Evolutionary conservation across 2,329 filamentous ascomycete species (phyloP).

Genomic region (Annulohypoxylon truncatum): DNA sequence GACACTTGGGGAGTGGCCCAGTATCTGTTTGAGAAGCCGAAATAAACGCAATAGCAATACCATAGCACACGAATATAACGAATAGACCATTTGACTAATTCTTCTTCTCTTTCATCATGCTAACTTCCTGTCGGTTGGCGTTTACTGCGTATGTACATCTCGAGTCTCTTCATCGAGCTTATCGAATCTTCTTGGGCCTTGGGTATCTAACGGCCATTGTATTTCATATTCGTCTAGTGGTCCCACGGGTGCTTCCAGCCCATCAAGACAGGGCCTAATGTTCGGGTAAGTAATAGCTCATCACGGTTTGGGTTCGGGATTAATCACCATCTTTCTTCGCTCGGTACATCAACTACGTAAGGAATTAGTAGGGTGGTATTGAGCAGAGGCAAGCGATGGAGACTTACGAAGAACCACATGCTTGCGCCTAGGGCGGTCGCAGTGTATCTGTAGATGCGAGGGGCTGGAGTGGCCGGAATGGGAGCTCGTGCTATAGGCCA

Average conservation of each 20-base stretch:
- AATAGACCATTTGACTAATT: slow-evolving; percentile 25
- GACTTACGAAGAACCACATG: slow-evolving; percentile 99
- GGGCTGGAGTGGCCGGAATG: slow-evolving; percentile 59
- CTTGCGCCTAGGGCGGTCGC: slow-evolving; percentile 89
- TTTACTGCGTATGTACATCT: slow-evolving; percentile 13
- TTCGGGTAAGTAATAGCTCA: slow-evolving; percentile 39
- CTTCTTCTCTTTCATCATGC: slow-evolving; percentile 27
- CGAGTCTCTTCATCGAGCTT: neutral
- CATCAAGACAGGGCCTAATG: slow-evolving; percentile 76
- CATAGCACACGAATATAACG: slow-evolving; percentile 26
- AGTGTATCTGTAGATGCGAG: slow-evolving; percentile 80
- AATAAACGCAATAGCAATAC: slow-evolving; percentile 29
- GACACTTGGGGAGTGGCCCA: slow-evolving; percentile 77
- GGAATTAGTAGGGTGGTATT: slow-evolving; percentile 25
- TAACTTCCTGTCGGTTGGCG: neutral
- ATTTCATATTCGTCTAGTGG: slow-evolving; percentile 67
- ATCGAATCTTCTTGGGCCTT: slow-evolving; percentile 10
- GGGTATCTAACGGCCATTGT: slow-evolving; percentile 15
- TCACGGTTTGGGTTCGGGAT: slow-evolving; percentile 21
- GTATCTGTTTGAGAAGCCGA: slow-evolving; percentile 72
- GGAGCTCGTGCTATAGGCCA: too few species aligned
- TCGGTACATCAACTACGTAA: slow-evolving; percentile 89
- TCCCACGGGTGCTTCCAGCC: slow-evolving; percentile 98
- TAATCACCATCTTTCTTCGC: slow-evolving; percentile 90
- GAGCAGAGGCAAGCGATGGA: neutral